Percentiles rank a stretch among this genome's conserved stretches.
Evolutionary conservation across 1,139 yeast genomes (phyloP).

Genomic region (Trichomonascaceae sp.): DNA sequence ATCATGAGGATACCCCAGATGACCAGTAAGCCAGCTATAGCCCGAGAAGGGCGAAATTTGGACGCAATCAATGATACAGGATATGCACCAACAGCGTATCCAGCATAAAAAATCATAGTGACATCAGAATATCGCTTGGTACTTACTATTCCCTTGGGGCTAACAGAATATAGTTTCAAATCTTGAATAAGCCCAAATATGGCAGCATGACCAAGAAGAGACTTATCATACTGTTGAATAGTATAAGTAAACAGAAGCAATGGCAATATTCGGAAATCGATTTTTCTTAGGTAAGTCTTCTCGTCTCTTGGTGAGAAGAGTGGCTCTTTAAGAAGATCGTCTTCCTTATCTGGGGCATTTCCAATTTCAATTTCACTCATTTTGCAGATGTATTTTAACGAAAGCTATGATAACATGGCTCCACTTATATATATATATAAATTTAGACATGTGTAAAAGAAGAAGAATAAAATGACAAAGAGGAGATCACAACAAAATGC

Average conservation of each 20-base stretch:
- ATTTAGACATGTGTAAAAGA: neutral
- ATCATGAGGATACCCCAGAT: conserved; percentile 13
- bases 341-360: neutral
- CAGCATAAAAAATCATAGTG: conserved; percentile 34
- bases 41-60: conserved; percentile 23
- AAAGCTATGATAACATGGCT: neutral
- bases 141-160: neutral
- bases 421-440: neutral
- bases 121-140: neutral
- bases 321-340: neutral
- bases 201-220: neutral
- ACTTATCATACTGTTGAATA: neutral
- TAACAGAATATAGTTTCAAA: neutral
- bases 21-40: conserved; percentile 9
- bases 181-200: neutral
- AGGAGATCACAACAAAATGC: too few relatives aligned
- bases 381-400: neutral
- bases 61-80: conserved; percentile 34
- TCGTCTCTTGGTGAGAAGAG: neutral
- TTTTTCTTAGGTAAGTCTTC: neutral
- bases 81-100: conserved; percentile 36
- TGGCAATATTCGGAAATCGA: neutral
- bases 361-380: neutral
- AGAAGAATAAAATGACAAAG: too few relatives aligned
- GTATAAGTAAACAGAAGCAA: neutral